Evolutionary conservation across 352 stramenopile species (phyloP).

Genomic region (Elongisporangium anandrum): DNA sequence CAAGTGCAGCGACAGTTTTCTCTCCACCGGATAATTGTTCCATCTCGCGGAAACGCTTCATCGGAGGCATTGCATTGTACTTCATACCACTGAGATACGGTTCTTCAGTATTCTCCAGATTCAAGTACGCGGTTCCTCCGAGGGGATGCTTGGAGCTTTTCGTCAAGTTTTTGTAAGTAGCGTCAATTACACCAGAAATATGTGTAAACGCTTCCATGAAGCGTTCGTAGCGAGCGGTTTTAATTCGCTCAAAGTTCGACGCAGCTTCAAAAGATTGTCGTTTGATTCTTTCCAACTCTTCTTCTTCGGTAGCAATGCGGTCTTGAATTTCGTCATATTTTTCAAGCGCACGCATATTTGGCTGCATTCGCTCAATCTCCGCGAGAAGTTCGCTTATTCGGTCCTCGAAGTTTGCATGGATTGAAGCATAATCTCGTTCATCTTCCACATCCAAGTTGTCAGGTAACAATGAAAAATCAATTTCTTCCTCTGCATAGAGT

Average conservation of each 20-base stretch:
- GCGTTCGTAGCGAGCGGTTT: conserved; percentile 60
- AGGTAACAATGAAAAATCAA: conserved; percentile 90
- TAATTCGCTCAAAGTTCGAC: conserved; percentile 74
- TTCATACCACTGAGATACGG: conserved; percentile 98
- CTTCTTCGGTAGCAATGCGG: conserved; percentile 75
- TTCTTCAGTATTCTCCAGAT: conserved; percentile 89
- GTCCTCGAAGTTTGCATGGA: conserved; percentile 64
- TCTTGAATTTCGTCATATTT: conserved; percentile 85
- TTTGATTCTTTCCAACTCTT: conserved; percentile 72
- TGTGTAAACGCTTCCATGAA: conserved; percentile 96
- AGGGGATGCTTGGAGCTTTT: conserved; percentile 97
- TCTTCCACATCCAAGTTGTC: conserved; percentile 65
- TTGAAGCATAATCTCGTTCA: conserved; percentile 86
- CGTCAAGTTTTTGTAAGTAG: conserved; percentile 97
- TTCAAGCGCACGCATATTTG: conserved; percentile 96
- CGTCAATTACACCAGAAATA: conserved; percentile 90
- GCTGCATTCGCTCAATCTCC: conserved; percentile 94
- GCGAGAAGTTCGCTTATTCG: conserved; percentile 57
- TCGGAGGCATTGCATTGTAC: conserved; percentile 99
- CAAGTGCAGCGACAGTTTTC: conserved; percentile 98
- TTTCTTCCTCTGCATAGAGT: conserved; percentile 41
- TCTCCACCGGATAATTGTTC: conserved; percentile 98
- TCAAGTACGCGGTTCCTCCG: conserved; percentile 79
- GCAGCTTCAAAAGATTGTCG: conserved; percentile 52
- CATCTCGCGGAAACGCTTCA: conserved; percentile 99